Percentiles rank a stretch among this genome's conserved stretches.
phyloP scores from a whole-genome alignment of 176 grass and related monocot genomes.

The Cymbopogon citratus region DNA sequence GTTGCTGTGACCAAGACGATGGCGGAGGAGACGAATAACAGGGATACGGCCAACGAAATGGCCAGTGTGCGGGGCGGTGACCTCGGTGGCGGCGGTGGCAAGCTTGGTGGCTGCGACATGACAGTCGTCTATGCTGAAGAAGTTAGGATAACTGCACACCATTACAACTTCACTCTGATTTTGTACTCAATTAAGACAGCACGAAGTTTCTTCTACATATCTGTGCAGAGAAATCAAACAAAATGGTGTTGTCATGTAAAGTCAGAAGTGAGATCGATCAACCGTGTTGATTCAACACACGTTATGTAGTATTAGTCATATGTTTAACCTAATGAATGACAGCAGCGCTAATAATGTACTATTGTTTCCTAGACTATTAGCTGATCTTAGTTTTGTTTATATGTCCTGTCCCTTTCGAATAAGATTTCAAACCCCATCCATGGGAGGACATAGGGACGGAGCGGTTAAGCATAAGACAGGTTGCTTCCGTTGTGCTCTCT shows the following conservation, averaged over 20 bases:
- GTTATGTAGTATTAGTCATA: background rate
- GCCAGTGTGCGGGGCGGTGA: background rate
- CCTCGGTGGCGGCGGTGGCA: background rate
- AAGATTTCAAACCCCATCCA: background rate
- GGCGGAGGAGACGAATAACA: background rate
- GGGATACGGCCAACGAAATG: background rate
- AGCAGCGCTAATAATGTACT: background rate
- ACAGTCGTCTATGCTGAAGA: background rate
- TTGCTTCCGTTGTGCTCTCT: background rate
- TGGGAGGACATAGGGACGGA: background rate
- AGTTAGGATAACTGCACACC: background rate
- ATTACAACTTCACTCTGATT: background rate
- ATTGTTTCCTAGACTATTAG: background rate
- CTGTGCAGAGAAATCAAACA: background rate
- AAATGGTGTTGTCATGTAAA: background rate
- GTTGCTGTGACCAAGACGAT: background rate
- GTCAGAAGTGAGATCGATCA: background rate
- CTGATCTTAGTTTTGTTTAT: background rate
- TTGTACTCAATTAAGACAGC: background rate
- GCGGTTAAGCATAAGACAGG: background rate
- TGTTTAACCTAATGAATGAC: background rate
- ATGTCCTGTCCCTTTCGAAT: background rate
- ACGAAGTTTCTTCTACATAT: background rate
- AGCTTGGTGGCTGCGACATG: background rate
- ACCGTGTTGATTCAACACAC: background rate